These are phyloP conservation scores for Candida tunisiensis DNA, from an alignment of 1,139 yeast genomes.

Conservation along the genomic window DNA sequence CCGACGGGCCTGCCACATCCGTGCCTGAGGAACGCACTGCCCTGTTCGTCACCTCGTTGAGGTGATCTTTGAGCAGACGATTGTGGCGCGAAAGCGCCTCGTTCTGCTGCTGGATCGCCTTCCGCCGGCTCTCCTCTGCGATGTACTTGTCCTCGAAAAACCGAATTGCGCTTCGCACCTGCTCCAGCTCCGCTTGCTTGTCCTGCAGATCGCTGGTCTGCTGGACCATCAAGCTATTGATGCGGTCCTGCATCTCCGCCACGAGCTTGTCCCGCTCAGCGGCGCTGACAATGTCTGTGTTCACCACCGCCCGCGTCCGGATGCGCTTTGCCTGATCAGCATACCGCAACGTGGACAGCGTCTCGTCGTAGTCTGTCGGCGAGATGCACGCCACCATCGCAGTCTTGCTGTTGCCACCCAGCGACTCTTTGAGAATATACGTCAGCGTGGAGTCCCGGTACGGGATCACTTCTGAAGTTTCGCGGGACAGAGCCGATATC, in stretches of 20 bases:
- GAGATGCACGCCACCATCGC: conserved; percentile 69
- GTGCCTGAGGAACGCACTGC: conserved; percentile 7
- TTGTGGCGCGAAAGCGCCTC: conserved; percentile 16
- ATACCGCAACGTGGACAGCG: conserved; percentile 53
- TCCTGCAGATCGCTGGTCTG: conserved; percentile 8
- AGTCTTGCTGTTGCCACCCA: conserved; percentile 74
- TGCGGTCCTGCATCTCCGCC: conserved; percentile 27
- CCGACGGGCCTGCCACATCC: conserved; percentile 2
- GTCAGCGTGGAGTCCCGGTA: conserved; percentile 61
- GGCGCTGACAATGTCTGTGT: conserved; percentile 24
- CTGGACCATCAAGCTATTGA: conserved; percentile 11
- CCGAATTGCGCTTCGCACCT: conserved; percentile 19
- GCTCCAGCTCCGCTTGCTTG: conserved; percentile 12
- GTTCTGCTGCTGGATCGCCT: conserved; percentile 18
- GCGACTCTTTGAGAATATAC: conserved; percentile 59
- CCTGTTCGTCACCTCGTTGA: conserved; percentile 17
- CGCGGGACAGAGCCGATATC: conserved; percentile 36
- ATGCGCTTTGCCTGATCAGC: conserved; percentile 63
- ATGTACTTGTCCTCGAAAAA: conserved; percentile 28
- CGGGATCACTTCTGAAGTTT: conserved; percentile 30
- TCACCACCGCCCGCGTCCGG: conserved; percentile 39
- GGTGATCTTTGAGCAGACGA: conserved; percentile 15
- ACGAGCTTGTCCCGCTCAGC: conserved; percentile 22
- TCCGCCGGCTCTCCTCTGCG: conserved; percentile 19
- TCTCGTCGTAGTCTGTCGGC: conserved; percentile 62